Conservation (phyloP, 208 protist genomes). For the Lotmaria passim region DNA sequence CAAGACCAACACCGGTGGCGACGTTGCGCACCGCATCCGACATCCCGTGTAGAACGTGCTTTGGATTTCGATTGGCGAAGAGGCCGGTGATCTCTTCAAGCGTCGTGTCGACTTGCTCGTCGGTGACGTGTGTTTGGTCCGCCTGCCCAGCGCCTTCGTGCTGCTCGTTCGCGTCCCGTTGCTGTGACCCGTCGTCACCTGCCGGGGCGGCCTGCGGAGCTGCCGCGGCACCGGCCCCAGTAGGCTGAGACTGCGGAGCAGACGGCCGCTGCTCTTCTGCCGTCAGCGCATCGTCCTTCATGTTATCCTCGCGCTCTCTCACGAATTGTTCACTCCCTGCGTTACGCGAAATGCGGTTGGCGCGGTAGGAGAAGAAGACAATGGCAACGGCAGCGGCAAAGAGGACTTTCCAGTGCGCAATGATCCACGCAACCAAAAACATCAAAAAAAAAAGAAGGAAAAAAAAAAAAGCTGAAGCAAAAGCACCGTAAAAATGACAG, state of each 20-base stretch:
- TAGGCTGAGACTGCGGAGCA: neutral
- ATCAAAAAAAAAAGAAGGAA: slow-evolving; percentile 9
- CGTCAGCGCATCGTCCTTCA: neutral
- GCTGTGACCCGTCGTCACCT: neutral
- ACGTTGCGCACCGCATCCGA: slow-evolving; percentile 40
- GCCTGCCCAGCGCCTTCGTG: neutral
- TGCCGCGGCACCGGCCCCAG: neutral
- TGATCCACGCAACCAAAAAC: slow-evolving; percentile 1
- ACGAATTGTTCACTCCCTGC: neutral
- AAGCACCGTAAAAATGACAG: neutral
- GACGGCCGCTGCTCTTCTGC: neutral
- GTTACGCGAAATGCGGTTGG: neutral
- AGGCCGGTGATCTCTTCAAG: slow-evolving; percentile 38
- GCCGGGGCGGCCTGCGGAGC: neutral
- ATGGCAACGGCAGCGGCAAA: slow-evolving; percentile 1
- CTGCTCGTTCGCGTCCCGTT: neutral
- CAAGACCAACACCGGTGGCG: slow-evolving; percentile 39
- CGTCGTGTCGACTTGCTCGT: neutral
- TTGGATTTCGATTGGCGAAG: slow-evolving; percentile 44
- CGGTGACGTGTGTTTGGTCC: neutral
- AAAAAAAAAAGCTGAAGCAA: slow-evolving; percentile 12
- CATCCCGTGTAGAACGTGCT: slow-evolving; percentile 49
- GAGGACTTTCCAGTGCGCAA: slow-evolving; percentile 16
- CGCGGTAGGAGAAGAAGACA: slow-evolving; percentile 13
- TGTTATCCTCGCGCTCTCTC: neutral